Percentiles rank a stretch among this genome's conserved stretches.
Evolutionary conservation across 441 rosid species (phyloP).

Genomic region (Lepidium campestre): DNA sequence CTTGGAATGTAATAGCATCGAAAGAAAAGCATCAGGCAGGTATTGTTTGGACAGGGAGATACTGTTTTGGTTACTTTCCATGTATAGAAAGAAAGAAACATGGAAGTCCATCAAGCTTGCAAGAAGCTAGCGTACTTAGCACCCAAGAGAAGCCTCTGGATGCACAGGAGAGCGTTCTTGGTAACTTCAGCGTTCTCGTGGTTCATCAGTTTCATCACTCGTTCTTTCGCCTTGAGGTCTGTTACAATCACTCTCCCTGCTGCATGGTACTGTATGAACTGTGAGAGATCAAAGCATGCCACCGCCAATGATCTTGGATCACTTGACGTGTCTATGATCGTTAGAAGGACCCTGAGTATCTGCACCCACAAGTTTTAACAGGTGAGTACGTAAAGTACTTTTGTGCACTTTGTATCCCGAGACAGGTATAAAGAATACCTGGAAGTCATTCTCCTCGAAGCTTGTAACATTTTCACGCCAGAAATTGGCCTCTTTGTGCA

Average conservation of each 20-base stretch:
- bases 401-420: not conserved
- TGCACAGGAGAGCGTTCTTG: slow-evolving; percentile 81
- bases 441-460: slow-evolving; percentile 97
- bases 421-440: slow-evolving; percentile 37
- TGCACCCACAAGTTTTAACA: too few relatives aligned
- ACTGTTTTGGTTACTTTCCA: slow-evolving; percentile 8
- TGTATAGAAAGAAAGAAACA: slow-evolving; percentile 11
- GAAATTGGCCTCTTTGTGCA: slow-evolving; percentile 92
- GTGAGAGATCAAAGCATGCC: slow-evolving; percentile 92
- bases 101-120: slow-evolving; percentile 53
- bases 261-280: slow-evolving; percentile 87
- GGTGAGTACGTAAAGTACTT: too few relatives aligned
- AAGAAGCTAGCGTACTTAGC: slow-evolving; percentile 97
- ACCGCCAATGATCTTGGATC: not conserved
- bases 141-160: slow-evolving; percentile 95
- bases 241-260: slow-evolving; percentile 87
- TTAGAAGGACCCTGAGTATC: too few relatives aligned
- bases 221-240: slow-evolving; percentile 92
- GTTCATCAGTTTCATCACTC: slow-evolving; percentile 94
- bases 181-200: slow-evolving; percentile 90
- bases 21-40: not conserved
- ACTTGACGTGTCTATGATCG: too few relatives aligned
- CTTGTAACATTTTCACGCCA: slow-evolving; percentile 88
- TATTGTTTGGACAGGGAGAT: not conserved
- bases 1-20: too few relatives aligned